Evolutionary conservation across 1,284 basidiomycete genomes (phyloP), one percentile per base, ranked within the genome.

Genomic region (Ustilago loliicola): DNA sequence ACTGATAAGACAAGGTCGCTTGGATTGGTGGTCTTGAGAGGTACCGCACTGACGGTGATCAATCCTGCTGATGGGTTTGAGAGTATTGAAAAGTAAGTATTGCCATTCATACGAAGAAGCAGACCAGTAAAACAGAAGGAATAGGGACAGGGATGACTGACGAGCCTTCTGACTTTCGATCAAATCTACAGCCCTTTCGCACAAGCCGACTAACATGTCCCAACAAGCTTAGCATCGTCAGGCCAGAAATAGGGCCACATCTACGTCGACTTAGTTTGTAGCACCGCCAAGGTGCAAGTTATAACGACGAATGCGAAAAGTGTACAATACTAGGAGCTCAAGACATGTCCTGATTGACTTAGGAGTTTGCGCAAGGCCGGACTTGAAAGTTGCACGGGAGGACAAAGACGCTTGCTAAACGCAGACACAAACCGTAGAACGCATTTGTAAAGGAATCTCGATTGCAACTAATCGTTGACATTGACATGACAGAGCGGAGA

Each of bases 1-100:
- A 84, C 76, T 2, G 78, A 72, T 25, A 69, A 83, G 76, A 79
- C 71, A 36, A 74, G 85, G 2, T 48, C 69, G 4, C 63, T 86
- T n/a, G 85, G 85, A 6, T 69, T 86, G 30, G 82, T 83, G 4
- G 83, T 86, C 13, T 62, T 86, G 40, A 73, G 85, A 11, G 85
- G 85, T 8, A 83, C 85, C 1, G 81, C 84, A 10, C 55, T 86
- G 54, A 85, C 80, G 2, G 79, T 86, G 19, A 83, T 86, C 63
- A 86, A 81, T 53, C 85, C 85, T 1, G 81, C 81, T 6, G 84
- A 86, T 59, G 85, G 85, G 9, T 85, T 84, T 61, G 85, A 85
- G 64, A 74, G 75, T 47, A 86, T 86, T 47, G 80, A 82, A 66
- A 86, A 86, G 83, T 85, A 63, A 47, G 82, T 82, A 42, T 19